Conservation (phyloP, 2,329 filamentous ascomycete genomes). For the Diaporthe citriasiana region DNA sequence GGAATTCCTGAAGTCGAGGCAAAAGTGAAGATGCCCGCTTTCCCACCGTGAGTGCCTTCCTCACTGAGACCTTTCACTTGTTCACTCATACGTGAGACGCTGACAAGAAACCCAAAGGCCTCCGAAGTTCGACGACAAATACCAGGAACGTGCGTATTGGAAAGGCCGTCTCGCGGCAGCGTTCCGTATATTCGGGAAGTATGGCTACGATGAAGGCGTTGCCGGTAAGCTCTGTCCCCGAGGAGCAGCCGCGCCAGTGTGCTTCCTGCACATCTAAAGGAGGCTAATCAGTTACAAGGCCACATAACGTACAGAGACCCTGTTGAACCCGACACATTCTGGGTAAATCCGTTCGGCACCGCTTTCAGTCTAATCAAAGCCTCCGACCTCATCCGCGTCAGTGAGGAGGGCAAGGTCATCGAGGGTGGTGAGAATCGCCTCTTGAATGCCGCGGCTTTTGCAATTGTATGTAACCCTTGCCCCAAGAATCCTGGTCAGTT, state of each 20-base stretch:
- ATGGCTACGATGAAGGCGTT: conserved; percentile 72
- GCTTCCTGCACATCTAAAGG: fast-evolving
- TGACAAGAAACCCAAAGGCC: neutral
- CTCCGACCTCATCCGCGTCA: conserved; percentile 73
- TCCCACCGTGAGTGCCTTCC: conserved; percentile 2
- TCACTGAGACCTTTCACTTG: too few species aligned
- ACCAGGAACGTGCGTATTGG: conserved; percentile 64
- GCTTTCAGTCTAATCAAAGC: conserved; percentile 58
- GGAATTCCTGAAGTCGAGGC: conserved; percentile 28
- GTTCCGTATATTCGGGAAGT: conserved; percentile 71
- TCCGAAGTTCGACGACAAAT: conserved; percentile 46
- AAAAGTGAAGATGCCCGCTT: conserved; percentile 20
- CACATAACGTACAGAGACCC: conserved; percentile 57
- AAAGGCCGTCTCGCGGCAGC: conserved; percentile 68
- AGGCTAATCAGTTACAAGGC: conserved; percentile 31
- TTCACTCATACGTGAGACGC: too few species aligned
- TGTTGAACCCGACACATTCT: conserved; percentile 72
- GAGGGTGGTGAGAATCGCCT: conserved; percentile 67
- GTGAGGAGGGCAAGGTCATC: conserved; percentile 72
- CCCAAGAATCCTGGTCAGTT: fast-evolving
- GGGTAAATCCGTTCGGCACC: conserved; percentile 78
- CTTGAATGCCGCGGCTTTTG: conserved; percentile 54
- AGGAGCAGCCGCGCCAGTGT: neutral
- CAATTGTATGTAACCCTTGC: conserved; percentile 57
- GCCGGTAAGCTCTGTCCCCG: conserved; percentile 72